phyloP scores from a whole-genome alignment of 768 basidiomycete species.

The Lanmaoa rubissima region DNA sequence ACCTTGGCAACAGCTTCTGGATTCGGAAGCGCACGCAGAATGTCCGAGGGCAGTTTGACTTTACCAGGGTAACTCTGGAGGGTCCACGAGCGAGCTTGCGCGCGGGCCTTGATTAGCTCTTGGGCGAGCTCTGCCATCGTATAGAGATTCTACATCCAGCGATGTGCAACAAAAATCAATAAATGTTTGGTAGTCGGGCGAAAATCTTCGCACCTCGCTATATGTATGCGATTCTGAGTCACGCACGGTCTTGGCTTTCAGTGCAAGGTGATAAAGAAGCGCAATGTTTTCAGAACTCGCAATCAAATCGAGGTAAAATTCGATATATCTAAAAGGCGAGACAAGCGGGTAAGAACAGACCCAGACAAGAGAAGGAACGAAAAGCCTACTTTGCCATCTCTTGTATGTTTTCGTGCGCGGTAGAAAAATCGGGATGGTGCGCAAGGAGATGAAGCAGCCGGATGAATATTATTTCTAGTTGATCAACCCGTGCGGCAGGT shows the following conservation, averaged over 20 bases:
- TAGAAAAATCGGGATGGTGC: constrained; percentile 91
- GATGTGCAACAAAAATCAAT: background rate
- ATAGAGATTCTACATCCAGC: constrained; percentile 70
- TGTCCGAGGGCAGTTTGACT: constrained; percentile 76
- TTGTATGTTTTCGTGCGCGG: constrained; percentile 61
- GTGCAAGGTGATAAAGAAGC: constrained; percentile 77
- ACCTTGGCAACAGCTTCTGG: constrained; percentile 67
- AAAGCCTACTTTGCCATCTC: constrained; percentile 76
- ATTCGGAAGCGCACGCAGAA: constrained; percentile 69
- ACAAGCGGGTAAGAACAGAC: background rate
- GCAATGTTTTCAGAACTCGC: constrained; percentile 79
- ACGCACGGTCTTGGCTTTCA: constrained; percentile 82
- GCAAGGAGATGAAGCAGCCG: constrained; percentile 85
- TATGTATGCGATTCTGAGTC: constrained; percentile 67
- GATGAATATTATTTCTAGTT: constrained; percentile 80
- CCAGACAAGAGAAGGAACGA: background rate
- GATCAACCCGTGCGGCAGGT: constrained; percentile 55
- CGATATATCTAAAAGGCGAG: constrained; percentile 63
- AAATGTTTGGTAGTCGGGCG: background rate
- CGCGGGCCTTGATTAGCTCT: constrained; percentile 73
- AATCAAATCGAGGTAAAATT: constrained; percentile 81
- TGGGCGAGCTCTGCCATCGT: constrained; percentile 86
- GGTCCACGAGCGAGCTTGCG: constrained; percentile 64
- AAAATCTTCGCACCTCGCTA: constrained; percentile 55
- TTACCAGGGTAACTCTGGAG: constrained; percentile 80